Base-by-base conservation (phyloP, 768 basidiomycete genomes). In the Hericium rajendrae region DNA sequence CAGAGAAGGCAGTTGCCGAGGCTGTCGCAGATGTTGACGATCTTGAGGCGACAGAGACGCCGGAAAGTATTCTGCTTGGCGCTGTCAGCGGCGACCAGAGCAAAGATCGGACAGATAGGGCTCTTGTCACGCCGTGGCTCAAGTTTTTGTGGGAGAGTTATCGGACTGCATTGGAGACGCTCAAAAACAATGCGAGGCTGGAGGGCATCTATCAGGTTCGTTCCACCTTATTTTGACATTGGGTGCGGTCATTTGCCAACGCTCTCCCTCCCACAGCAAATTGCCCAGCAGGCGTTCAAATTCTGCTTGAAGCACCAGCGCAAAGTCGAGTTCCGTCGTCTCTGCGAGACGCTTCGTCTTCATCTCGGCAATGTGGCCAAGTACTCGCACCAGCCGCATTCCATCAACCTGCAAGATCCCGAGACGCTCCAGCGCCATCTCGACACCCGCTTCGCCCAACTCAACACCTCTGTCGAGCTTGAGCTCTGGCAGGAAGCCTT, bases 71-170 rank as follows among this genome's bases (percentile, higher is more conserved):
- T 59, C 74, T 97, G 13, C 78, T 95, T 18, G 88, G 90, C 51
- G 91, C 92, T 13, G 92, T 98, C 60, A 87, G 88, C 65, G 83
- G 81, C 39, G 92, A 93, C 68, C 90, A 93, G 73, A 94, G 81
- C 75, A 89, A 90, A 74, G 94, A 97, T 71, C 77, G 95, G 64
- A 97, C 93, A 32, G 94, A 98, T 72, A 76, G 95, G 49, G 89
- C 93, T 6, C 80, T 98, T 53, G 93, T 99, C 61, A 97, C 93
- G 0, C 95, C 95, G 0, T 97, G 94, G 86, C 86, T 98, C 68
- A 94, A 94, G 68, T 97, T 97, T 71, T 79, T 94, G n/a, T 98
- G 94, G 94, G 95, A 98, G 77, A 91, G 91, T 64, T 97, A 97
- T 69, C 85, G 95, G 57, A 97, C 92, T 18, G 92, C 89, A 1